phyloP scores from a whole-genome alignment of 805 yeast genomes.

The Clavispora phyllophila region DNA sequence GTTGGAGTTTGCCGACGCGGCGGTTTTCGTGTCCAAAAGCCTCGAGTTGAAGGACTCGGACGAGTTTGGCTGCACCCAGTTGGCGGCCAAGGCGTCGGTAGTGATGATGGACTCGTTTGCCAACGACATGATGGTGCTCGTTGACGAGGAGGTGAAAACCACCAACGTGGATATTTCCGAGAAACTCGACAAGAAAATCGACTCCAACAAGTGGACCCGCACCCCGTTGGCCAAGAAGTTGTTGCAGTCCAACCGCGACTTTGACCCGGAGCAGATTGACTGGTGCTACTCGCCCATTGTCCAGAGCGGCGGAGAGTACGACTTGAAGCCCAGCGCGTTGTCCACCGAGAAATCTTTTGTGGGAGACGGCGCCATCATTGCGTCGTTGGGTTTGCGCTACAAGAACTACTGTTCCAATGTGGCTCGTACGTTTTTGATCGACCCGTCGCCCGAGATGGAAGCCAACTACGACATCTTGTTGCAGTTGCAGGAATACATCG shows the following conservation, averaged over 20 bases:
- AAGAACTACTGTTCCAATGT: slow-evolving; percentile 84
- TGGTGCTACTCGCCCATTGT: slow-evolving; percentile 93
- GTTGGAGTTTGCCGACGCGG: slow-evolving; percentile 43
- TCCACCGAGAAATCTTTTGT: slow-evolving; percentile 60
- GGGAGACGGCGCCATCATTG: slow-evolving; percentile 71
- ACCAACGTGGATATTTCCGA: slow-evolving; percentile 71
- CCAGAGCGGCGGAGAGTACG: slow-evolving; percentile 83
- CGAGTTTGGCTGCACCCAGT: slow-evolving; percentile 59
- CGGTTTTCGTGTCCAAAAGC: slow-evolving; percentile 45
- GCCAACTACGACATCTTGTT: slow-evolving; percentile 72
- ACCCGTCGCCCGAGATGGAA: slow-evolving; percentile 78
- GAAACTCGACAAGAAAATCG: slow-evolving; percentile 74
- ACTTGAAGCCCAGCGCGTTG: slow-evolving; percentile 76
- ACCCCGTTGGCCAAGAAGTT: slow-evolving; percentile 48
- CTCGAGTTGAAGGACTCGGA: slow-evolving; percentile 76
- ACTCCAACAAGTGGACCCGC: slow-evolving; percentile 58
- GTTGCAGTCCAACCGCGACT: slow-evolving; percentile 48
- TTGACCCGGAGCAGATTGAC: slow-evolving; percentile 73
- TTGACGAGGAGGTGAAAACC: slow-evolving; percentile 80
- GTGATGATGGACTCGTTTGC: slow-evolving; percentile 78
- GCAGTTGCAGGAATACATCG: slow-evolving; percentile 62
- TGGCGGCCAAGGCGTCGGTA: slow-evolving; percentile 73
- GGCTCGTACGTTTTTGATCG: slow-evolving; percentile 84
- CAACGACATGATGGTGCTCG: slow-evolving; percentile 79
- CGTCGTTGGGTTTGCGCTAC: slow-evolving; percentile 83